Base-by-base conservation (phyloP, 768 basidiomycete genomes). In the Strobilomyces confusus region DNA sequence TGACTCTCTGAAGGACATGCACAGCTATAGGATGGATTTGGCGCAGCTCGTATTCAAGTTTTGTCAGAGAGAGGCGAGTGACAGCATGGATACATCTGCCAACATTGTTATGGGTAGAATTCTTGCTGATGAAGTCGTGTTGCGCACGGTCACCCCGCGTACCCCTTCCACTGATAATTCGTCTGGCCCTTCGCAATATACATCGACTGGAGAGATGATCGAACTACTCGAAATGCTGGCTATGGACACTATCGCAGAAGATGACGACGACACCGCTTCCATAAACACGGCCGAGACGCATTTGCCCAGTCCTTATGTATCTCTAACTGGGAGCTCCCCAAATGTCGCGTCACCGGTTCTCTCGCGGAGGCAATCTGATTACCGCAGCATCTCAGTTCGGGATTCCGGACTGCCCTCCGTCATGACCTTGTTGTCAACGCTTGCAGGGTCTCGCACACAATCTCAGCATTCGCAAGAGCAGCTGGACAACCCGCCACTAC, bases 1-100 rank as follows among this genome's bases (percentile, higher is more conserved):
- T 59, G 80, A 83, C 14, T 80, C 78, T 29, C 77, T 91, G 36
- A 82, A 77, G 62, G 89, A 90, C 57, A 85, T 89, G 74, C 78
- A 76, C 30, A 70, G 72, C 12, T 88, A 90, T 65, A 76, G 89
- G 37, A 74, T 75, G 48, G 71, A 74, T 14, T 64, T 81, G 15
- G 76, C 74, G n/a, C 75, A 80, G 48, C 67, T 88, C 32, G 77
- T 88, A 1, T 76, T 80, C 66, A 72, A 75, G 41, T 78, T 80
- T 57, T 80, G 78, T 67, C 67, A 69, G 55, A 64, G 61, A 45
- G 69, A 72, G 45, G 65, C 62, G 15, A 67, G 63, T 23, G 68
- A 52, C 41, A 33, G 42, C 49, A 37, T 55, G 57, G 71, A 73
- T 50, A 64, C 65, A 22, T 52, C 56, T 1, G 60, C 67, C 34